Evolutionary conservation across 2,329 filamentous ascomycete genomes (phyloP).

Genomic region (Nothopassalora personata): DNA sequence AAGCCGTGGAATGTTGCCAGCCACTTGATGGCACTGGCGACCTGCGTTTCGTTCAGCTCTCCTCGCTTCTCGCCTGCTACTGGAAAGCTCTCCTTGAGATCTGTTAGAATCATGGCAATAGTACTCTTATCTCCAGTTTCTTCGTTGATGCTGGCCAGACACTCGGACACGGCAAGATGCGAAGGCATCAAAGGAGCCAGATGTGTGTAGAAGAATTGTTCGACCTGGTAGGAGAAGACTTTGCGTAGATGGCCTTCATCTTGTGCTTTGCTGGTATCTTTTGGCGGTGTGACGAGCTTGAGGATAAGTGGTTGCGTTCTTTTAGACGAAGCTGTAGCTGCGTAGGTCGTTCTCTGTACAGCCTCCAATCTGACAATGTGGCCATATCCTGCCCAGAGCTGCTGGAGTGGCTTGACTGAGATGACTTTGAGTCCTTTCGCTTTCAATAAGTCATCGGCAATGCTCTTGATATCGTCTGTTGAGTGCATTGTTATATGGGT

Average conservation of each 20-base stretch:
- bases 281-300: constrained; percentile 56
- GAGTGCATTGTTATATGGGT: neutral
- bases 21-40: constrained; percentile 55
- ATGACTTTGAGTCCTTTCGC: neutral
- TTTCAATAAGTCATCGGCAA: neutral
- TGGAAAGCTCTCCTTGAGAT: constrained; percentile 51
- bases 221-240: constrained; percentile 61
- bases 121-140: constrained; percentile 21
- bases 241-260: constrained; percentile 62
- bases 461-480: neutral
- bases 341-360: constrained; percentile 3
- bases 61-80: constrained; percentile 52
- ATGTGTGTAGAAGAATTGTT: constrained; percentile 59
- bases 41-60: constrained; percentile 45
- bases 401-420: constrained; percentile 31
- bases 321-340: neutral
- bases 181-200: constrained; percentile 48
- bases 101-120: constrained; percentile 54
- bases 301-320: constrained; percentile 42
- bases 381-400: constrained; percentile 47
- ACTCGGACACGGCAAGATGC: constrained; percentile 47
- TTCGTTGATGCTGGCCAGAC: constrained; percentile 30
- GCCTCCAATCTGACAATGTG: constrained; percentile 54
- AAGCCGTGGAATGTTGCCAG: constrained; percentile 56
- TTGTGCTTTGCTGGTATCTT: constrained; percentile 18